Percentiles rank a stretch among this genome's conserved stretches.
phyloP scores from a whole-genome alignment of 768 basidiomycete genomes.

The Mycena sanguinolenta region DNA sequence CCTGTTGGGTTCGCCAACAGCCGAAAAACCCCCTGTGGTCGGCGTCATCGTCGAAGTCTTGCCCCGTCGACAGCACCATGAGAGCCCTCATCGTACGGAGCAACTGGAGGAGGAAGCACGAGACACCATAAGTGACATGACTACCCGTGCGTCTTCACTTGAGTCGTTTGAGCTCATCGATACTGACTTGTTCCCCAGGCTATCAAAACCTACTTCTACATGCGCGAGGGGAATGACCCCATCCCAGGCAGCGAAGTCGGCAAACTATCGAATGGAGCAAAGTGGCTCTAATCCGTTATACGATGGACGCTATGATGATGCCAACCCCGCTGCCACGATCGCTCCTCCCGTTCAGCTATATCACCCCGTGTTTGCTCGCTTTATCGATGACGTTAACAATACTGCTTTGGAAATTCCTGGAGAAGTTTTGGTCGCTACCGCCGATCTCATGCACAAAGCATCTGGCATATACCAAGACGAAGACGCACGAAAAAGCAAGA shows the following conservation, averaged over 20 bases:
- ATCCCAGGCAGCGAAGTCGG: slow-evolving; percentile 5
- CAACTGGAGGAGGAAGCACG: too few relatives aligned
- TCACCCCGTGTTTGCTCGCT: too few relatives aligned
- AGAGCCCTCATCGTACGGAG: background rate
- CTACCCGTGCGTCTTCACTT: too few relatives aligned
- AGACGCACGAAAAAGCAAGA: background rate
- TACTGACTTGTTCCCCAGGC: too few relatives aligned
- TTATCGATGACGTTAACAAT: too few relatives aligned
- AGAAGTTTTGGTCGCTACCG: too few relatives aligned
- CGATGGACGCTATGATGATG: slow-evolving; percentile 31
- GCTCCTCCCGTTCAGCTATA: slow-evolving; percentile 45
- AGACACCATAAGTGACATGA: too few relatives aligned
- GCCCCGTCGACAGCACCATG: background rate
- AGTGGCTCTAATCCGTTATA: slow-evolving; percentile 19
- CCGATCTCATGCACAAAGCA: too few relatives aligned
- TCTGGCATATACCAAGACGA: slow-evolving; percentile 35
- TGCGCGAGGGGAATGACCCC: background rate
- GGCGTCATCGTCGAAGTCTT: background rate
- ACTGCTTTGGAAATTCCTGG: too few relatives aligned
- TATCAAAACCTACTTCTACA: too few relatives aligned
- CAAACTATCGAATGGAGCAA: slow-evolving; percentile 2
- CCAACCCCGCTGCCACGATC: slow-evolving; percentile 19
- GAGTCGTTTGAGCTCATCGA: too few relatives aligned
- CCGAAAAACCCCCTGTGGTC: background rate
- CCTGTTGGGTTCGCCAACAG: too few relatives aligned